phyloP scores from a whole-genome alignment of 306 rosid species.

The Delonix regia region DNA sequence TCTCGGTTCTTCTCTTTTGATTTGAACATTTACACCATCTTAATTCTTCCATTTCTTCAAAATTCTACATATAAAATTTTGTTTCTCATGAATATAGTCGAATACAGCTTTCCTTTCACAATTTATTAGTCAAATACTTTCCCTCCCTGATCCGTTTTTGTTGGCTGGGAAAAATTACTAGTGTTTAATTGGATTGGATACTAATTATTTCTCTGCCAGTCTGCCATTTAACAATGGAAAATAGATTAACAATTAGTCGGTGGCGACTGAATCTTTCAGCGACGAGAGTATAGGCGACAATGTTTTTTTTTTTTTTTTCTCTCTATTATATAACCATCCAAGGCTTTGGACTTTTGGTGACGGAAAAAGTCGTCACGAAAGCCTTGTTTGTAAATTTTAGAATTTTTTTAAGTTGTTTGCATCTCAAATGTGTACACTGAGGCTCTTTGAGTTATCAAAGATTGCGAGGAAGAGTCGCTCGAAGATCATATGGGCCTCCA shows the following conservation, averaged over 20 bases:
- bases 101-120: background rate
- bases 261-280: too few relatives aligned
- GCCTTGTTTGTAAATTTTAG: background rate
- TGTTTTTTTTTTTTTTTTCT: too few relatives aligned
- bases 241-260: background rate
- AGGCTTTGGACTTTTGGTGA: background rate
- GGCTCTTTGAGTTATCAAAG: constrained; percentile 42
- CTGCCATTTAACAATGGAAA: background rate
- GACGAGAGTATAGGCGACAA: too few relatives aligned
- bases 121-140: background rate
- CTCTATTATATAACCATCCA: background rate
- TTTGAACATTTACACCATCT: background rate
- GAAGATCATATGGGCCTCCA: constrained; percentile 53
- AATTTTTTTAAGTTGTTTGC: background rate
- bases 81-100: background rate
- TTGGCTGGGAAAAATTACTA: background rate
- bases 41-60: background rate
- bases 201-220: background rate
- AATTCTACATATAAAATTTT: background rate
- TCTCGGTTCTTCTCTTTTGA: background rate
- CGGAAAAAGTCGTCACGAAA: background rate
- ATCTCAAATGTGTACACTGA: constrained; percentile 15
- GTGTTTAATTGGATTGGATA: background rate
- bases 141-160: background rate
- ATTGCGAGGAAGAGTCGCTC: constrained; percentile 70